These are phyloP conservation scores for Hypericum androsaemum DNA, from an alignment of 345 rosid species.

Conservation along the genomic window DNA sequence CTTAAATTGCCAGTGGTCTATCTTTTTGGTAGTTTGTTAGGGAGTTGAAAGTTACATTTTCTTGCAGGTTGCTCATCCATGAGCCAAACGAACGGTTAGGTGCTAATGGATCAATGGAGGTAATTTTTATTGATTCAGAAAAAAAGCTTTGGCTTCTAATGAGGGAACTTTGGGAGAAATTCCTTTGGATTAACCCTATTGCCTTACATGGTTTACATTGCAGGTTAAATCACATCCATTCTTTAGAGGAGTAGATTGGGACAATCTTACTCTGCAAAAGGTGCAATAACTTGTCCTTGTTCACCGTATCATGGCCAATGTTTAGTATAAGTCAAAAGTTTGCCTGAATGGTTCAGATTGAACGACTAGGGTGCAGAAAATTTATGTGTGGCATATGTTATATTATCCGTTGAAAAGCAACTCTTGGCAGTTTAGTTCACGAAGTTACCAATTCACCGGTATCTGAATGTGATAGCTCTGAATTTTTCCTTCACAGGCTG, in stretches of 20 bases:
- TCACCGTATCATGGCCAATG: not conserved
- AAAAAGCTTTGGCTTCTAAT: not conserved
- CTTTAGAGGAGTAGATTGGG: conserved; percentile 67
- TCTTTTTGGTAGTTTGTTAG: no score
- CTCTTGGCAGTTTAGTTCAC: not conserved
- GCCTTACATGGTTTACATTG: conserved; percentile 12
- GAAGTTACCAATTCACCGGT: not conserved
- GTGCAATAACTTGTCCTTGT: conserved; percentile 18
- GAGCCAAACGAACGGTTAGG: conserved; percentile 61
- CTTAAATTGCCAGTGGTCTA: no score
- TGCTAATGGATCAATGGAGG: conserved; percentile 65
- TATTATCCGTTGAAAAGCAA: no score
- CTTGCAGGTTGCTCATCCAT: conserved; percentile 52
- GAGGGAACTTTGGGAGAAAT: conserved; percentile 5
- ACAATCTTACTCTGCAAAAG: conserved; percentile 57
- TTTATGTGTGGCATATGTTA: no score
- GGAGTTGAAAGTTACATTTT: conserved; percentile 1
- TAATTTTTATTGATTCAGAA: conserved; percentile 16
- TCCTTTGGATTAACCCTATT: conserved; percentile 8
- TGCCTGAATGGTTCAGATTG: no score
- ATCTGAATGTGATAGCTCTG: not conserved
- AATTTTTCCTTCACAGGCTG: conserved; percentile 37
- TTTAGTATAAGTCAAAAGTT: not conserved
- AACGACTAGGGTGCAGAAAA: no score
- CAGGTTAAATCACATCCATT: conserved; percentile 67